Conservation (phyloP, 116 monocot genomes). For the Posidonia oceanica region DNA sequence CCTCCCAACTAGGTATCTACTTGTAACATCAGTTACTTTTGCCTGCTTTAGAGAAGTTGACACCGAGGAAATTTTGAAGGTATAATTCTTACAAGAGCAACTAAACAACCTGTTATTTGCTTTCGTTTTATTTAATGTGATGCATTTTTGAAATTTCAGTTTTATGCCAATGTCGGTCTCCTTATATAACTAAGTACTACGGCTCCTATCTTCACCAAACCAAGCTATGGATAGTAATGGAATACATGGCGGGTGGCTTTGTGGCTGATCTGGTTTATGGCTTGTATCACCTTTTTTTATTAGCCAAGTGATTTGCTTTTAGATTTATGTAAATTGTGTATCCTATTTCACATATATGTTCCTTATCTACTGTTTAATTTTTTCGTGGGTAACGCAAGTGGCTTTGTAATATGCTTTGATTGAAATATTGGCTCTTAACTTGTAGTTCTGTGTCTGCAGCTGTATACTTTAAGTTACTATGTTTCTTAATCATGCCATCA, state of each 20-base stretch:
- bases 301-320: neutral
- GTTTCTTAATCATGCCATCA: constrained; percentile 5
- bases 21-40: neutral
- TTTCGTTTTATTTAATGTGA: constrained; percentile 4
- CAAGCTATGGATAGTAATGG: constrained; percentile 94
- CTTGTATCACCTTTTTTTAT: neutral
- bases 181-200: constrained; percentile 70
- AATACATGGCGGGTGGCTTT: constrained; percentile 96
- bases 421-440: neutral
- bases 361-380: too few relatives aligned
- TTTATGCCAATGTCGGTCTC: constrained; percentile 34
- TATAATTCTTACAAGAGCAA: constrained; percentile 18
- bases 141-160: constrained; percentile 26
- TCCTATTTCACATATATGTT: too few relatives aligned
- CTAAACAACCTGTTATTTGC: neutral
- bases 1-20: too few relatives aligned
- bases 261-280: constrained; percentile 83
- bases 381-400: too few relatives aligned
- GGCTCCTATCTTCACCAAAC: constrained; percentile 91
- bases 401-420: neutral
- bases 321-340: too few relatives aligned
- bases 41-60: constrained; percentile 67
- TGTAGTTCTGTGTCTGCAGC: constrained; percentile 20
- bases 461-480: neutral
- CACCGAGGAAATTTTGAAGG: constrained; percentile 96